These are phyloP conservation scores for Anacardium occidentale DNA, from an alignment of 345 rosid species.

Conservation along the genomic window DNA sequence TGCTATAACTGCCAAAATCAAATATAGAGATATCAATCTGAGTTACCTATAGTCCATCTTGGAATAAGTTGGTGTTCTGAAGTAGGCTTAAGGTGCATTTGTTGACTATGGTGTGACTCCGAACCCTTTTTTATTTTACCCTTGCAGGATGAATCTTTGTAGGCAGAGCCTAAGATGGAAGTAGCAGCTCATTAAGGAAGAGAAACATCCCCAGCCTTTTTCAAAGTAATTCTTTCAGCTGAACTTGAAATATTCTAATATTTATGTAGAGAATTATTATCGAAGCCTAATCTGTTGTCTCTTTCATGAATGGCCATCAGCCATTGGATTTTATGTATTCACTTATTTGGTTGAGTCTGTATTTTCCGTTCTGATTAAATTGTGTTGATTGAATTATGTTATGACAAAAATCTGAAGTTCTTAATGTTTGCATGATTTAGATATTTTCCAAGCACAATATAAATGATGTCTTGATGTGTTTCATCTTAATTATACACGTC, in stretches of 20 bases:
- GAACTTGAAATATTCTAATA: slow-evolving; percentile 4
- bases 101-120: slow-evolving; percentile 15
- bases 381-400: background rate
- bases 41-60: background rate
- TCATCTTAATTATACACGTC: background rate
- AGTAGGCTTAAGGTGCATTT: background rate
- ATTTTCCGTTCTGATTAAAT: background rate
- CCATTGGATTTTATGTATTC: background rate
- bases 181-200: slow-evolving; percentile 14
- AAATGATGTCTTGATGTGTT: background rate
- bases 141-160: slow-evolving; percentile 30
- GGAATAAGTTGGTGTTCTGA: background rate
- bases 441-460: background rate
- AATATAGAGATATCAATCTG: background rate
- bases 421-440: background rate
- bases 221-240: slow-evolving; percentile 8
- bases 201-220: slow-evolving; percentile 10
- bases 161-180: slow-evolving; percentile 22
- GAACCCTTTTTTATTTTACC: background rate
- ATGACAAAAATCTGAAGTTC: background rate
- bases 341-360: background rate
- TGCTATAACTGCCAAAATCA: background rate
- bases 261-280: background rate
- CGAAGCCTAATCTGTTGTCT: slow-evolving; percentile 5
- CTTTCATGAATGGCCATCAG: background rate